Evolutionary conservation across 2,329 filamentous ascomycete species (phyloP), one percentile per base, ranked within the genome.

Genomic region (Aspergillus tamarii): DNA sequence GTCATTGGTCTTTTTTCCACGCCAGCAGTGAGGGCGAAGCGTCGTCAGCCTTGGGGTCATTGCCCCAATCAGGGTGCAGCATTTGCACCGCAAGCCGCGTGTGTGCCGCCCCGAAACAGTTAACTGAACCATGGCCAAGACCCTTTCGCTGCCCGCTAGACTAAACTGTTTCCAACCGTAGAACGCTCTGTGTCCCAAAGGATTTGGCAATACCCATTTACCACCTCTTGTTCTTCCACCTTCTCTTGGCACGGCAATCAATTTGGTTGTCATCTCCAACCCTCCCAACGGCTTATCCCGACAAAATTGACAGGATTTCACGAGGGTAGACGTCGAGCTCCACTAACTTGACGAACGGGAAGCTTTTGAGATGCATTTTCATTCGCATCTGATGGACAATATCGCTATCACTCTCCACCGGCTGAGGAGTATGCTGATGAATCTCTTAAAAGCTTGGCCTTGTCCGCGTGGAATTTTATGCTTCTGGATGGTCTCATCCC

Each of bases 11-110:
- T 60, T 64, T 62, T 62, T 61, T 68, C 63, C 67, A 66, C 66
- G 65, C 66, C 64, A 69, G 67, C 66, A 66, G 61, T 54, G 59
- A 66, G 67, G 64, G 60, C 64, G 65, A 71, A 74, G 74, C 75
- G 75, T 77, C 76, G 76, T 77, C 76, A 77, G 76, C 76, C 69
- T 72, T 67, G 66, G 64, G 60, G 52, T 59, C 62, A 63, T 70
- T 62, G 66, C 71, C 72, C 75, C 74, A 77, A 76, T 77, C 74
- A 77, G 67, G 67, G 69, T 65, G 67, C 69, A 68, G 67, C 71
- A 68, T 67, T 68, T 64, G 61, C 65, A 67, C 59, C 64, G 60
- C 73, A 76, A 74, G 76, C 76, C 76, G 76, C 76, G 76, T 76
- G 73, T 76, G 70, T 70, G 64, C 67, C 69, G 63, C 66, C 68